Conservation (phyloP, 202 grass and related monocot species). For the Alloteropsis angusta region DNA sequence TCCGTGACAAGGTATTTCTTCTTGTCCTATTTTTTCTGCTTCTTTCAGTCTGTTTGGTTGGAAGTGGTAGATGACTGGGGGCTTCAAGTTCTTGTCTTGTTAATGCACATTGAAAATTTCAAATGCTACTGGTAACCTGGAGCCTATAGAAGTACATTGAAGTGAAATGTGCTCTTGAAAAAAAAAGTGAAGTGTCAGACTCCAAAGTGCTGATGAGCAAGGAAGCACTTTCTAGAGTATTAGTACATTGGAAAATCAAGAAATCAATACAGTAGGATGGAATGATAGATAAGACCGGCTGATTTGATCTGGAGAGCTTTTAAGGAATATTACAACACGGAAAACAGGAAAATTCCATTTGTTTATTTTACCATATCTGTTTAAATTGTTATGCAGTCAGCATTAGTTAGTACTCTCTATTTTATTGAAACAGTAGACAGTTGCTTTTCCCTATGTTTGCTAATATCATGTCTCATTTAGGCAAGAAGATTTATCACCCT, state of each 20-base stretch:
- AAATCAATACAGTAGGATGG: neutral
- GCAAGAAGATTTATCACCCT: constrained; percentile 90
- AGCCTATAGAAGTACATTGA: neutral
- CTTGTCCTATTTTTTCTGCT: neutral
- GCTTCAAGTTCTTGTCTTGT: neutral
- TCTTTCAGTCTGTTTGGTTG: neutral
- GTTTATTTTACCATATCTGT: neutral
- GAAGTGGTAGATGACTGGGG: too few relatives aligned
- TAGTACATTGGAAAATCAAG: neutral
- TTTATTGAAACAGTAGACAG: neutral
- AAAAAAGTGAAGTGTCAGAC: neutral
- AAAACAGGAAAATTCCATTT: neutral
- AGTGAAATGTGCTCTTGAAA: neutral
- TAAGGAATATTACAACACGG: neutral
- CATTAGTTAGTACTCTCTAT: neutral
- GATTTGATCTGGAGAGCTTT: neutral
- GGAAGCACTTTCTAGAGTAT: neutral
- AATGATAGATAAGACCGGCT: neutral
- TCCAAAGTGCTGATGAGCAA: neutral
- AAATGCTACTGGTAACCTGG: neutral
- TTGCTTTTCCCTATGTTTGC: neutral
- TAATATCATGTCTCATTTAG: constrained; percentile 33
- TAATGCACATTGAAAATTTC: neutral
- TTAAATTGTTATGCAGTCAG: neutral
- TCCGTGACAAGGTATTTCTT: constrained; percentile 88